phyloP scores from a whole-genome alignment of 2,329 filamentous ascomycete genomes.

The Paramyrothecium roridum region DNA sequence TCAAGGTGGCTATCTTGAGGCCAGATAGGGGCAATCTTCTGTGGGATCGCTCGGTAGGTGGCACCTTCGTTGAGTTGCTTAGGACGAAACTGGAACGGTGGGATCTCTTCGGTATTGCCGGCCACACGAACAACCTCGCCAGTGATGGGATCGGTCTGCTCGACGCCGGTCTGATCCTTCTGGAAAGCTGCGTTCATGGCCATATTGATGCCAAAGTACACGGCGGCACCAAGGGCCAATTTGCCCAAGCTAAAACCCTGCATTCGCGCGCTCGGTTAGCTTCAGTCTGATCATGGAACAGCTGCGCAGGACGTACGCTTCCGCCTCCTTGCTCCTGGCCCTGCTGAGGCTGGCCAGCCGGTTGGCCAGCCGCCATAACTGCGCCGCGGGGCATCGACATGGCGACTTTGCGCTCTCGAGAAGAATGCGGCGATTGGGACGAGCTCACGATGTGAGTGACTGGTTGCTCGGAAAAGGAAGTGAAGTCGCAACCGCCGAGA shows the following conservation, averaged over 20 bases:
- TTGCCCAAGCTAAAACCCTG: slow-evolving; percentile 39
- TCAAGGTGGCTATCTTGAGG: slow-evolving; percentile 74
- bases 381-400: background rate
- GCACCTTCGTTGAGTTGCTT: slow-evolving; percentile 57
- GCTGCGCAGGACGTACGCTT: background rate
- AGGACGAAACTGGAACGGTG: slow-evolving; percentile 65
- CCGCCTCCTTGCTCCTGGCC: background rate
- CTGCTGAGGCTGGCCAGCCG: background rate
- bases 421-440: background rate
- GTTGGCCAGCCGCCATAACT: background rate
- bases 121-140: slow-evolving; percentile 53
- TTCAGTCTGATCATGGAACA: background rate
- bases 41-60: slow-evolving; percentile 62
- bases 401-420: background rate
- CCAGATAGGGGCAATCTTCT: slow-evolving; percentile 84
- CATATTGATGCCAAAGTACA: slow-evolving; percentile 41
- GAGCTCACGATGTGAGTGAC: too few relatives aligned
- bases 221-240: slow-evolving; percentile 47
- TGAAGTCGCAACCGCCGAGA: too few relatives aligned
- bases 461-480: too few relatives aligned
- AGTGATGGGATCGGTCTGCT: slow-evolving; percentile 43
- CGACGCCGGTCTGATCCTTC: slow-evolving; percentile 43
- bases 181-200: slow-evolving; percentile 55
- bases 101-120: slow-evolving; percentile 54
- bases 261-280: background rate